Evolutionary conservation across 2,329 filamentous ascomycete genomes (phyloP), one percentile per base, ranked within the genome.

Genomic region (Xylariaceae sp.): DNA sequence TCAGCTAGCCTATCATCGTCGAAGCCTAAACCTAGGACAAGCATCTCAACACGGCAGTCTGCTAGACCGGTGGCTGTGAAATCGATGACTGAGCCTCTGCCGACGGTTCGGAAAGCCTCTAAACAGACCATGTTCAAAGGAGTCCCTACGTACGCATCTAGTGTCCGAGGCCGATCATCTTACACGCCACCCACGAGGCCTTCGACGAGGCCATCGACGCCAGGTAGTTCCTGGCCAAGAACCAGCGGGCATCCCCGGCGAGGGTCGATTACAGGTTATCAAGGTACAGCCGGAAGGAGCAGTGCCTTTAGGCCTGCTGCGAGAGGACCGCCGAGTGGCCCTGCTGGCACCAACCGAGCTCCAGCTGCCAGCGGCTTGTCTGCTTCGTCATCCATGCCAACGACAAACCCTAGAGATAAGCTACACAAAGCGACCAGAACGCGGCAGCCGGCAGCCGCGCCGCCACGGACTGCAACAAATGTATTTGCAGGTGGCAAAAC

Each of bases 401-500:
- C 58, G 30, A 62, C 59, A 41, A 63, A 61, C 16, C 59, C 64
- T 22, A 57, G 51, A 30, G 60, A 60, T 13, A 67, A 63, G 47
- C 54, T 49, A 40, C 56, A 59, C 16, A 69, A 61, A 26, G 66
- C 65, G 26, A 65, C 65, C 40, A 63, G 62, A 47, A 66, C 53
- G 40, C 56, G 53, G 29, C 62, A 51, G 39, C 47, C 54, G 44
- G 57, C 49, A 39, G 52, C 49, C 40, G 32, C 50, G 21, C 52
- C 45, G 22, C 47, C 26, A 5, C 26, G 5, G 8, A 26, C 5
- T 26, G 26, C 21, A 43, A 58, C 52, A 13, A 81, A 80, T 53
- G 71, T 81, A 1, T 81, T 81, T 45, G 57, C 65, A 6, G 69
- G 69, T 9, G 77, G 78, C 1, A 76, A 69, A 53, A 65, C 60